Conservation (phyloP, 495 filamentous ascomycete species). For the Penicillium verhagenii region DNA sequence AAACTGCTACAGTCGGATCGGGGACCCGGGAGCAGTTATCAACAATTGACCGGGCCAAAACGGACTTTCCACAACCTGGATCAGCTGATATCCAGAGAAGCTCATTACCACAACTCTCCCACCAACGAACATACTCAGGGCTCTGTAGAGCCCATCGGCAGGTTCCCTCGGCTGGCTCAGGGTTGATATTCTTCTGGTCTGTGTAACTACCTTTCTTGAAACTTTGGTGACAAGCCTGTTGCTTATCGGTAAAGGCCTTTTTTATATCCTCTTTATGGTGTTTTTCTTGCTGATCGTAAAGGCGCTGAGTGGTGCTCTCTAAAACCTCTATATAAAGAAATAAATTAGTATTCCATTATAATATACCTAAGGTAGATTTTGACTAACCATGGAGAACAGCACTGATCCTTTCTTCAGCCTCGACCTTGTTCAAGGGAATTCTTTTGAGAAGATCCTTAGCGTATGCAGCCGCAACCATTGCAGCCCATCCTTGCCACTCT, state of each 20-base stretch:
- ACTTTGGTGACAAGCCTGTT: conserved; percentile 23
- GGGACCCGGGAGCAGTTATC: conserved; percentile 20
- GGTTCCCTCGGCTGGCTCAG: conserved; percentile 20
- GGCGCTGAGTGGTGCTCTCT: conserved; percentile 28
- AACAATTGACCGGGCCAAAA: conserved; percentile 35
- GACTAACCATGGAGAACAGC: not conserved
- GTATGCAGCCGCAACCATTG: conserved; percentile 1
- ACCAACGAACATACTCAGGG: conserved; percentile 30
- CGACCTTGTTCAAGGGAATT: too few relatives aligned
- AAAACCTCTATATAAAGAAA: not conserved
- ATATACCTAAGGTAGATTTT: too few relatives aligned
- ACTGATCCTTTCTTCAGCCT: too few relatives aligned
- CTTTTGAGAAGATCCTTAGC: conserved; percentile 2
- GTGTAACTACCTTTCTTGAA: conserved; percentile 28
- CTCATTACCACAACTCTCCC: conserved; percentile 18
- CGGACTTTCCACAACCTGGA: conserved; percentile 47
- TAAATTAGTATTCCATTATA: too few relatives aligned
- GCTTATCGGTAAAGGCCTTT: conserved; percentile 18
- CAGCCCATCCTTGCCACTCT: not conserved
- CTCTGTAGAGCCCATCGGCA: conserved; percentile 31
- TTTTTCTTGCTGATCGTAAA: conserved; percentile 17
- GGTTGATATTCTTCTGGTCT: conserved; percentile 30
- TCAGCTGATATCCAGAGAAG: conserved; percentile 47
- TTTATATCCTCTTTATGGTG: conserved; percentile 11
- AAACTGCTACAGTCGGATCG: conserved; percentile 20